Conservation (phyloP, 805 yeast genomes). For the Wickerhamomyces strasburgensis region DNA sequence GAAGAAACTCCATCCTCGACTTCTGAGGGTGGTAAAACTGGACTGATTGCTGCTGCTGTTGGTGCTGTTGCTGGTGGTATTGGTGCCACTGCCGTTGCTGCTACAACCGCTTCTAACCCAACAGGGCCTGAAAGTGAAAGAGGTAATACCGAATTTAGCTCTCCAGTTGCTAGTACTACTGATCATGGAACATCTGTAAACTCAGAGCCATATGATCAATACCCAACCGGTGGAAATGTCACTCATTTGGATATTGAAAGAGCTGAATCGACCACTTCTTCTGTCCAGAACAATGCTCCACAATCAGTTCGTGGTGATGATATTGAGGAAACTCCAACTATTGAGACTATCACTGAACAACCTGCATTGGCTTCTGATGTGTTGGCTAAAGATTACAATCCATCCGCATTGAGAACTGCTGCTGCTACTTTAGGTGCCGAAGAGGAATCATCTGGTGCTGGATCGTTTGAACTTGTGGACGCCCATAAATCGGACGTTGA, state of each 20-base stretch:
- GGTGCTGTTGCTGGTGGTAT: slow-evolving; percentile 28
- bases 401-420: slow-evolving; percentile 12
- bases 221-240: slow-evolving; percentile 16
- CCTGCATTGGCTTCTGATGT: slow-evolving; percentile 30
- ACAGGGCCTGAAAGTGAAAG: slow-evolving; percentile 31
- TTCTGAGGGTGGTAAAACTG: slow-evolving; percentile 22
- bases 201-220: slow-evolving; percentile 22
- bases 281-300: slow-evolving; percentile 90
- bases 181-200: slow-evolving; percentile 24
- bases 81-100: slow-evolving; percentile 23
- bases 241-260: slow-evolving; percentile 35
- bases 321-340: slow-evolving; percentile 26
- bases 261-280: slow-evolving; percentile 81
- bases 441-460: slow-evolving; percentile 20
- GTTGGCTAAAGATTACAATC: slow-evolving; percentile 24
- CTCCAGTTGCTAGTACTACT: slow-evolving; percentile 21
- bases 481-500: slow-evolving; percentile 17
- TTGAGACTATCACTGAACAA: slow-evolving; percentile 20
- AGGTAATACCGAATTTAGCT: slow-evolving; percentile 21
- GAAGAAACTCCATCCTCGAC: slow-evolving; percentile 13
- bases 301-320: slow-evolving; percentile 80
- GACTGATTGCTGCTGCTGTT: slow-evolving; percentile 20
- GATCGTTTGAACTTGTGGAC: slow-evolving; percentile 25
- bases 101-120: slow-evolving; percentile 17
- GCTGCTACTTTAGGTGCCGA: slow-evolving; percentile 20